A percentile compares a stretch with the other conserved stretches of the same genome.
These are phyloP conservation scores for Lipomyces sp. DNA, from an alignment of 805 yeast genomes.

Conservation along the genomic window DNA sequence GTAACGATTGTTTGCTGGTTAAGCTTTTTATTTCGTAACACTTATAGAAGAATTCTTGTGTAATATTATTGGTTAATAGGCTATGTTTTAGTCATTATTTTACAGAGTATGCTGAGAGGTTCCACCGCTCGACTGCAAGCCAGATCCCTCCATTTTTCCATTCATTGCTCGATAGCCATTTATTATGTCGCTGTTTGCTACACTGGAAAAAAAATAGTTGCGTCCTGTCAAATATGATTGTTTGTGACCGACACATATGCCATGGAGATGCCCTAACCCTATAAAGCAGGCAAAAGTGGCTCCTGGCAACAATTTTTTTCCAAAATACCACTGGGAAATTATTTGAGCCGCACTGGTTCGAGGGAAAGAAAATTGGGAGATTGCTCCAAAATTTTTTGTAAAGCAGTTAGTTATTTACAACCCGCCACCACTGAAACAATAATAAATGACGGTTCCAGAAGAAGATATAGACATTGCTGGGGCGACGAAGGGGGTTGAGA, in stretches of 20 bases:
- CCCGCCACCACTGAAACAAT: background rate
- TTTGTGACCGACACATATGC: too few species aligned
- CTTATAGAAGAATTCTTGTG: background rate
- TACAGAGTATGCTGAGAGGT: background rate
- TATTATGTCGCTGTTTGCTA: too few species aligned
- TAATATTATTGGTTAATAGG: background rate
- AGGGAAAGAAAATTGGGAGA: background rate
- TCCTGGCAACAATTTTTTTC: background rate
- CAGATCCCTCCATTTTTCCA: too few species aligned
- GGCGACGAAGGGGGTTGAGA: slow-evolving; percentile 40
- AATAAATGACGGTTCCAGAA: background rate
- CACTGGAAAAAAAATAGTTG: too few species aligned
- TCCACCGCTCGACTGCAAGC: too few species aligned
- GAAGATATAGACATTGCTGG: slow-evolving; percentile 1
- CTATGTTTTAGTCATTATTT: background rate
- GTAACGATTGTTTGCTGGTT: background rate
- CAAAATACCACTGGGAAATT: background rate
- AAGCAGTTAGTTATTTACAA: background rate
- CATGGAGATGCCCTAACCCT: too few species aligned
- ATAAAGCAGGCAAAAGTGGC: too few species aligned
- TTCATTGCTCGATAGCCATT: too few species aligned
- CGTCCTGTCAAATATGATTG: too few species aligned
- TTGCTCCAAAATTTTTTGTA: background rate
- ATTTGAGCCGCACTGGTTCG: background rate
- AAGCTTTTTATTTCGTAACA: background rate